phyloP scores from a whole-genome alignment of 116 monocot genomes.

The Phalaenopsis hybrid region DNA sequence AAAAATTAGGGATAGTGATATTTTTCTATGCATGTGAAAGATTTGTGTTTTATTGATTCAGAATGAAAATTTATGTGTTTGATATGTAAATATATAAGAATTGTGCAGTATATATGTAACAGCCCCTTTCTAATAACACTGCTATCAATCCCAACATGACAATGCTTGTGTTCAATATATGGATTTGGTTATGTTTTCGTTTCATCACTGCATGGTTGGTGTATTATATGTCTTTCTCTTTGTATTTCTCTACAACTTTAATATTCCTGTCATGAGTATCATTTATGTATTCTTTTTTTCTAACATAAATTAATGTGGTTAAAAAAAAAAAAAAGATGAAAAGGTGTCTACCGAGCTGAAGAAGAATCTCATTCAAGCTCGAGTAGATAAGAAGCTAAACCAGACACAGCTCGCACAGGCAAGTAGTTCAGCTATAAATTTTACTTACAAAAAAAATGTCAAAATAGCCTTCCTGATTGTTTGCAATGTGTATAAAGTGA shows the following conservation, averaged over 20 bases:
- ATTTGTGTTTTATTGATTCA: no score
- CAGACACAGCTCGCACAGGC: constrained; percentile 92
- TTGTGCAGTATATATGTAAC: no score
- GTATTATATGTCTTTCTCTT: neutral
- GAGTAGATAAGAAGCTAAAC: constrained; percentile 84
- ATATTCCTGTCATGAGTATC: neutral
- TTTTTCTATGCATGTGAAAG: no score
- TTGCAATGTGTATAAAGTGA: no score
- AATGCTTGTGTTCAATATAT: neutral
- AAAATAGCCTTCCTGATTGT: no score
- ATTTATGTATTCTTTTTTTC: neutral
- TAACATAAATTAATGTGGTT: neutral
- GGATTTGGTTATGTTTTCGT: neutral
- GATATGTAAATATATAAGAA: no score
- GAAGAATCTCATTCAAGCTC: constrained; percentile 88
- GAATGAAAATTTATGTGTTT: no score
- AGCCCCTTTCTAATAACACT: no score
- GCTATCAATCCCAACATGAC: no score
- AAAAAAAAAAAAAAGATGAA: constrained; percentile 56
- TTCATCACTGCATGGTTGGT: neutral
- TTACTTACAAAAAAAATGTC: neutral
- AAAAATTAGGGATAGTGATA: no score
- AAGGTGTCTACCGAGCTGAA: constrained; percentile 73
- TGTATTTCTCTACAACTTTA: neutral
- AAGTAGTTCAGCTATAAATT: neutral